These are phyloP conservation scores for Plasmodium gallinaceum DNA, from an alignment of 169 alveolate species.

Conservation along the genomic window DNA sequence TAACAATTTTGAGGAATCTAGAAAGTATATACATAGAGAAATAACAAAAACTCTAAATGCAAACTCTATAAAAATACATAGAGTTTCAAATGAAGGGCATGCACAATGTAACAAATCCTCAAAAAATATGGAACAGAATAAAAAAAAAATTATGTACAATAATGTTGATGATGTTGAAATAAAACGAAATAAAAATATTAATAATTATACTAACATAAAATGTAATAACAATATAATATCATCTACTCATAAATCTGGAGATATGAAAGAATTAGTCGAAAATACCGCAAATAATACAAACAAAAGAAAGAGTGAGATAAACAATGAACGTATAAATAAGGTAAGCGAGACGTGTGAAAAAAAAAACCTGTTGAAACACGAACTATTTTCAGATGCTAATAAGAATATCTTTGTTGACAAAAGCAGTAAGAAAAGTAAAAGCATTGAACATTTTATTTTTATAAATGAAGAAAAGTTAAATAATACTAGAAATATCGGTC, in stretches of 20 bases:
- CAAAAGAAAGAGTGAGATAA: conserved; percentile 28
- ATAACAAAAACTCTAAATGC: conserved; percentile 71
- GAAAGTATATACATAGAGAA: conserved; percentile 74
- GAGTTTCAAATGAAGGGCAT: conserved; percentile 12
- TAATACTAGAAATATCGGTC: conserved; percentile 1
- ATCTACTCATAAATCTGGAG: not conserved
- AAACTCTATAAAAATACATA: conserved; percentile 37
- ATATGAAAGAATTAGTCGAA: conserved; percentile 19
- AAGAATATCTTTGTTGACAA: conserved; percentile 9
- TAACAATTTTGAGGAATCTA: conserved; percentile 69
- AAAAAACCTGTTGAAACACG: conserved; percentile 41
- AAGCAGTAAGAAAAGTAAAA: not conserved
- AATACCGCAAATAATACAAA: not conserved
- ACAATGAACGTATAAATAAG: conserved; percentile 3
- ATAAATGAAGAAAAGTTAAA: conserved; percentile 47
- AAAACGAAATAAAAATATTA: conserved; percentile 10
- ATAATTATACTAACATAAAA: not conserved
- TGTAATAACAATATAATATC: not conserved
- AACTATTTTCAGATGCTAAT: conserved; percentile 24
- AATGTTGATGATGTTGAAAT: conserved; percentile 3
- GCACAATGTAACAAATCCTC: conserved; percentile 1
- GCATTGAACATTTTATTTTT: conserved; percentile 15
- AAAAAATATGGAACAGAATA: conserved; percentile 14
- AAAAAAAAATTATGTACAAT: conserved; percentile 22
- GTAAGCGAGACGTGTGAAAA: conserved; percentile 26